Conservation (phyloP, 140 eudicot genomes). For the Oenanthe javanica region DNA sequence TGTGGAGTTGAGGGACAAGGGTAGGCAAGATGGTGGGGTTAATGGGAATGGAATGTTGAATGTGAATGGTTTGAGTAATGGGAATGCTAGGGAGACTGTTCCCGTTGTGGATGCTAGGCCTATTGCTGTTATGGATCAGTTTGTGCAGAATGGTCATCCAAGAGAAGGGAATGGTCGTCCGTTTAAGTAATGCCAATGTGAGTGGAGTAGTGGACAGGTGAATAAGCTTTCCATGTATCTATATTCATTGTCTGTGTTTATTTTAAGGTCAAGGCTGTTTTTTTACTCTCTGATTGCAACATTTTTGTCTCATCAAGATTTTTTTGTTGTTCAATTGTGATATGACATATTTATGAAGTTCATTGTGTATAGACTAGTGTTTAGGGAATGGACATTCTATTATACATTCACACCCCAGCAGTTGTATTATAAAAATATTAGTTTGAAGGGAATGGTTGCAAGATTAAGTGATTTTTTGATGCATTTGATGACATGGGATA, state of each 20-base stretch:
- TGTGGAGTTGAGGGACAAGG: conserved; percentile 55
- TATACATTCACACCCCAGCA: not conserved
- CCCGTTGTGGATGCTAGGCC: conserved; percentile 15
- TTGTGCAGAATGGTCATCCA: conserved; percentile 16
- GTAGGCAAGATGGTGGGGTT: not conserved
- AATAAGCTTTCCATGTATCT: not conserved
- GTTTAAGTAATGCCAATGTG: not conserved
- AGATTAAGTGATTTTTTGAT: not conserved
- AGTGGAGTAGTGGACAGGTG: not conserved
- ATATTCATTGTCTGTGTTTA: no score
- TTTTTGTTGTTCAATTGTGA: not conserved
- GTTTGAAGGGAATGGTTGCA: conserved; percentile 18
- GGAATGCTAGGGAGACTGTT: conserved; percentile 8
- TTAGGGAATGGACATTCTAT: not conserved
- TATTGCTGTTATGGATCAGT: conserved; percentile 12
- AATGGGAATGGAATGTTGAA: not conserved
- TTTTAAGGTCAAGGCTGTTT: not conserved
- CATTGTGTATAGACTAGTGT: not conserved
- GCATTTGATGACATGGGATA: not conserved
- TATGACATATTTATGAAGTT: not conserved
- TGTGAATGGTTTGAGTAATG: conserved; percentile 1
- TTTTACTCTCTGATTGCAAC: not conserved
- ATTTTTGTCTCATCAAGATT: not conserved
- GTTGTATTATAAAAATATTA: not conserved
- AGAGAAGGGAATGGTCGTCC: conserved; percentile 21